Evolutionary conservation across 2,329 filamentous ascomycete species (phyloP).

Genomic region (Kalmusia sp.): DNA sequence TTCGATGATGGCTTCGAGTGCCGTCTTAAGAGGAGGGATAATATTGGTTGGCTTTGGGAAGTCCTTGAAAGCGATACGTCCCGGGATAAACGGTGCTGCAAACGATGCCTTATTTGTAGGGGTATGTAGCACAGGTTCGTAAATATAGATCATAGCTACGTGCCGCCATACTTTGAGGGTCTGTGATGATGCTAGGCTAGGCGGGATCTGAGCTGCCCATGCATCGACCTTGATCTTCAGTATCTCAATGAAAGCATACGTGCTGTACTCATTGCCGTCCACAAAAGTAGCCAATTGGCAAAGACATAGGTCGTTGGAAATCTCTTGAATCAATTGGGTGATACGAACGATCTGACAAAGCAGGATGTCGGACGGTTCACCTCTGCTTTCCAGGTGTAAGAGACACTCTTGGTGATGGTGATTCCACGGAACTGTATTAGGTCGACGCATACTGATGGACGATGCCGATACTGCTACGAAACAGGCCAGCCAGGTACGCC

Average conservation of each 20-base stretch:
- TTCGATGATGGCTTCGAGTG: conserved; percentile 23
- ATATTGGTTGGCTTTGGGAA: conserved; percentile 28
- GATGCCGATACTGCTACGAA: conserved; percentile 29
- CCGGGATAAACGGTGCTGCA: conserved; percentile 33
- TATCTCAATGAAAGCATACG: conserved; percentile 20
- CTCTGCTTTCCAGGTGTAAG: conserved; percentile 23
- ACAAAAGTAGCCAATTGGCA: conserved; percentile 27
- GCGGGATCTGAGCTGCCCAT: conserved; percentile 33
- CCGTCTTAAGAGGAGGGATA: conserved; percentile 22
- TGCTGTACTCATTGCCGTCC: conserved; percentile 28
- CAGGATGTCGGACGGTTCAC: conserved; percentile 25
- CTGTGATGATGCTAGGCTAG: conserved; percentile 21
- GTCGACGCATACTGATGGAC: conserved; percentile 26
- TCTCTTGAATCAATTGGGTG: conserved; percentile 26
- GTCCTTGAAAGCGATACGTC: conserved; percentile 32
- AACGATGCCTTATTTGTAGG: conserved; percentile 35
- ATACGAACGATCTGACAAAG: conserved; percentile 35
- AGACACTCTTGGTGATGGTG: conserved; percentile 30
- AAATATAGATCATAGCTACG: conserved; percentile 29
- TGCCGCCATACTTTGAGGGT: conserved; percentile 34
- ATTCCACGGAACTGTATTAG: conserved; percentile 31
- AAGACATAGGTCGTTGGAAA: conserved; percentile 24
- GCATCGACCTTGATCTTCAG: conserved; percentile 27
- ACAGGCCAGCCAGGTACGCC: conserved; percentile 39
- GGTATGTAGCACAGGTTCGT: conserved; percentile 33